phyloP scores from a whole-genome alignment of 805 yeast species.

The Yarrowia deformans region DNA sequence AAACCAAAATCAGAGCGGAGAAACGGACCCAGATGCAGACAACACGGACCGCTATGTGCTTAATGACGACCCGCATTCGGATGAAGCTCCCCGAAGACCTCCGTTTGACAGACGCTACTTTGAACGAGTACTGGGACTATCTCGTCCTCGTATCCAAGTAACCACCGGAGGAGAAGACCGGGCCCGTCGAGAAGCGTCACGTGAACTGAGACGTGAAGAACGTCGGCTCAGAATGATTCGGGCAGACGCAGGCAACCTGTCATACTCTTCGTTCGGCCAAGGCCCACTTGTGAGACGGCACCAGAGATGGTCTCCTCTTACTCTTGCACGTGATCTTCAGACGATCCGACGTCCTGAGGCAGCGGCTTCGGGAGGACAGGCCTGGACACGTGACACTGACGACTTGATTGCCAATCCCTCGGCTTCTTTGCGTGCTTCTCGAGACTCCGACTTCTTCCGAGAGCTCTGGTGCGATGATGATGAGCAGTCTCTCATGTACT shows the following conservation, averaged over 20 bases:
- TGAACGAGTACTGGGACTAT: conserved; percentile 24
- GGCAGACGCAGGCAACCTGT: conserved; percentile 4
- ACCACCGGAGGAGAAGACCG: conserved; percentile 21
- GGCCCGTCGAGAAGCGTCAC: conserved; percentile 18
- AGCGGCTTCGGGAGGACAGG: background rate
- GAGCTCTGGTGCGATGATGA: conserved; percentile 33
- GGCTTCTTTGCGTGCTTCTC: conserved; percentile 4
- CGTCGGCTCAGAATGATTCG: conserved; percentile 29
- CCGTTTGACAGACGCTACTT: conserved; percentile 31
- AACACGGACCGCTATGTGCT: background rate
- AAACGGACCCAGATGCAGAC: conserved; percentile 3
- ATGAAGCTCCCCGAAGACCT: conserved; percentile 29
- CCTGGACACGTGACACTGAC: conserved; percentile 18
- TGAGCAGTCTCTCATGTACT: conserved; percentile 37
- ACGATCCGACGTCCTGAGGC: conserved; percentile 5
- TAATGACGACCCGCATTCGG: conserved; percentile 5
- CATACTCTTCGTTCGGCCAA: conserved; percentile 21
- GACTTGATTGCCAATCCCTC: conserved; percentile 7
- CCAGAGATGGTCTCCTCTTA: conserved; percentile 30
- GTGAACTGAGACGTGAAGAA: conserved; percentile 29
- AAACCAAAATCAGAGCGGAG: background rate
- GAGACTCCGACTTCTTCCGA: conserved; percentile 22
- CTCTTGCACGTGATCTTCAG: conserved; percentile 28
- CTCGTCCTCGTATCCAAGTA: conserved; percentile 19
- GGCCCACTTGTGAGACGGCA: conserved; percentile 15